These are phyloP conservation scores for Silene noctiflora DNA, from an alignment of 179 eudicot genomes.

Conservation along the genomic window DNA sequence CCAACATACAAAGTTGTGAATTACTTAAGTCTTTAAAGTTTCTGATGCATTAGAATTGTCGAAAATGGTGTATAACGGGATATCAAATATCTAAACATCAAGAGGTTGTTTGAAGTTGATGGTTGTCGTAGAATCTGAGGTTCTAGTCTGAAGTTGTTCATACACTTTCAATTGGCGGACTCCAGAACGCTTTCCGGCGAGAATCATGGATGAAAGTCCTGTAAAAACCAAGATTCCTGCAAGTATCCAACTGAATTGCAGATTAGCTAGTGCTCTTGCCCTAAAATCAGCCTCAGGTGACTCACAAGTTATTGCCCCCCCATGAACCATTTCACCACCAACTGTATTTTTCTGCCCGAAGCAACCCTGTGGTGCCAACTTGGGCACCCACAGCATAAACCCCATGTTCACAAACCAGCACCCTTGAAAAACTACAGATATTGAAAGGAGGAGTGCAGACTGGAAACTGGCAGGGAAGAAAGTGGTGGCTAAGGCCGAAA, in stretches of 20 bases:
- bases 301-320: conserved; percentile 56
- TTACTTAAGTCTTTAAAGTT: neutral
- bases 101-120: conserved; percentile 31
- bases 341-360: conserved; percentile 20
- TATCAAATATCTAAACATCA: conserved; percentile 17
- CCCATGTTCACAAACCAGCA: conserved; percentile 87
- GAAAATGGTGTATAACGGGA: neutral
- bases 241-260: conserved; percentile 90
- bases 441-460: conserved; percentile 50
- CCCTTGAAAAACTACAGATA: conserved; percentile 74
- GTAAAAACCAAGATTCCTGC: conserved; percentile 56
- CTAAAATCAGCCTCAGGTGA: conserved; percentile 52
- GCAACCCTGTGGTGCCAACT: conserved; percentile 68
- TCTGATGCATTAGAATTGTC: neutral
- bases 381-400: conserved; percentile 67
- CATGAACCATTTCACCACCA: conserved; percentile 32
- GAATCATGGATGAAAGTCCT: conserved; percentile 34
- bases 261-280: conserved; percentile 74
- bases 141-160: conserved; percentile 34
- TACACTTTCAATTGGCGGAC: conserved; percentile 28
- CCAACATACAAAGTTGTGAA: neutral
- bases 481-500: conserved; percentile 40
- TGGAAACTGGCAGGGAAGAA: conserved; percentile 51
- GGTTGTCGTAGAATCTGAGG: conserved; percentile 23
- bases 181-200: conserved; percentile 32